Base-by-base conservation (phyloP, 148 eudicot genomes). In the Chenopodium album region DNA sequence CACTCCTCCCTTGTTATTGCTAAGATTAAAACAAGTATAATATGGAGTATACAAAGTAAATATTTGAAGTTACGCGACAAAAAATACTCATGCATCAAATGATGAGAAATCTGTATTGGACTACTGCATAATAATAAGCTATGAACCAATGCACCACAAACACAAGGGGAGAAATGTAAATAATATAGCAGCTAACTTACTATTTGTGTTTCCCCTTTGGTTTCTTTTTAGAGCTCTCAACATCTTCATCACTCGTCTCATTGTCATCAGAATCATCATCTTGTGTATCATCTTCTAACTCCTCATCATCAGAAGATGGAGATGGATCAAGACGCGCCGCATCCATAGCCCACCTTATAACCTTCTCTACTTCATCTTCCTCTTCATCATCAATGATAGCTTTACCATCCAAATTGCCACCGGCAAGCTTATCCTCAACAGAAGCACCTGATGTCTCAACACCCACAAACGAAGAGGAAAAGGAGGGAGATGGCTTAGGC, bases 291-390 rank as follows among this genome's bases (percentile, higher is more conserved):
- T 83, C 84, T 10, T 89, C 62, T 14, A 56, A 14, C 62, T 56
- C 62, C 62, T 56, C 94, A 72, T 80, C 82, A 81, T 90, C 97
- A n/a, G 90, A 86, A 37, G 90, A 78, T n/a, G 93, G 89, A 64
- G 97, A 92, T 77, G 92, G 97, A 79, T 93, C 95, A 62, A 93
- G 95, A 28, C 92, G 91, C 69, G 95, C 97, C 50, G 95, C 92
- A 84, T 93, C 97, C 82, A 86, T 88, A 48, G 97, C 97, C 97
- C 97, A 93, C 73, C 81, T 86, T 23, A 93, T 90, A 86, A 93
- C 79, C 91, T 89, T 89, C 76, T 92, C 91, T 73, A 92, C 95
- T 74, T 93, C 97, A 81, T 90, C 90, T 16, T 83, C 90, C 0
- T 80, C 85, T 2, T 72, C 83, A 75, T 34, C 85, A 68, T 68